Conservation (phyloP, 352 stramenopile species). For the Phytophthora fragariaefolia region DNA sequence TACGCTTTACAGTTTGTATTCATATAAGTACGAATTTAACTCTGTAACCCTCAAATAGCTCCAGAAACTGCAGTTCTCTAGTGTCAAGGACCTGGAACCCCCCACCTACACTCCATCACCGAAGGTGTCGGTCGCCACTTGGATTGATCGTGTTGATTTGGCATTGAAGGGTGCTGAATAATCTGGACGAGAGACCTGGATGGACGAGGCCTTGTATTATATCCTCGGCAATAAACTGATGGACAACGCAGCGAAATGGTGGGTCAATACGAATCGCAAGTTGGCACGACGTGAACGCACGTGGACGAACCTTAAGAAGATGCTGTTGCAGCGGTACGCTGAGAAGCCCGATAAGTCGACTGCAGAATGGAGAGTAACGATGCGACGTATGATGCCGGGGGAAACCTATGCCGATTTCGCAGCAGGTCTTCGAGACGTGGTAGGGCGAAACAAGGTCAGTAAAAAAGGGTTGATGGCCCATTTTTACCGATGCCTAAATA, state of each 20-base stretch:
- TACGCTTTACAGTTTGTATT: too few relatives aligned
- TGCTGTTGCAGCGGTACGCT: background rate
- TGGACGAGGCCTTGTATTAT: background rate
- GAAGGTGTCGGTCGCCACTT: background rate
- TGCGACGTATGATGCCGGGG: background rate
- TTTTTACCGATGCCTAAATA: slow-evolving; percentile 6
- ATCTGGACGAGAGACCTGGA: slow-evolving; percentile 1
- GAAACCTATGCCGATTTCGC: slow-evolving; percentile 10
- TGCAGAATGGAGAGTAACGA: slow-evolving; percentile 4
- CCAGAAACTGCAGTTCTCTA: too few relatives aligned
- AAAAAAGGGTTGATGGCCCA: slow-evolving; percentile 3
- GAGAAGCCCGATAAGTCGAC: background rate
- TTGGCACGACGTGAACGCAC: background rate
- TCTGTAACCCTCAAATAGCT: too few relatives aligned
- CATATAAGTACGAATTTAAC: too few relatives aligned
- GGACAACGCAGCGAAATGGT: background rate
- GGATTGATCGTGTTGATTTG: slow-evolving; percentile 5
- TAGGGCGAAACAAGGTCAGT: slow-evolving; percentile 1
- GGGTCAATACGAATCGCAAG: background rate
- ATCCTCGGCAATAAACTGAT: slow-evolving; percentile 5
- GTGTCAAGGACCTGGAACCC: slow-evolving; percentile 1
- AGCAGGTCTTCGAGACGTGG: background rate
- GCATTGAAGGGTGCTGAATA: background rate
- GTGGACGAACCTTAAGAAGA: background rate
- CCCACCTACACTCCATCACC: background rate